Base-by-base conservation (phyloP, 2,329 filamentous ascomycete genomes). In the Phialemoniopsis sp. region DNA sequence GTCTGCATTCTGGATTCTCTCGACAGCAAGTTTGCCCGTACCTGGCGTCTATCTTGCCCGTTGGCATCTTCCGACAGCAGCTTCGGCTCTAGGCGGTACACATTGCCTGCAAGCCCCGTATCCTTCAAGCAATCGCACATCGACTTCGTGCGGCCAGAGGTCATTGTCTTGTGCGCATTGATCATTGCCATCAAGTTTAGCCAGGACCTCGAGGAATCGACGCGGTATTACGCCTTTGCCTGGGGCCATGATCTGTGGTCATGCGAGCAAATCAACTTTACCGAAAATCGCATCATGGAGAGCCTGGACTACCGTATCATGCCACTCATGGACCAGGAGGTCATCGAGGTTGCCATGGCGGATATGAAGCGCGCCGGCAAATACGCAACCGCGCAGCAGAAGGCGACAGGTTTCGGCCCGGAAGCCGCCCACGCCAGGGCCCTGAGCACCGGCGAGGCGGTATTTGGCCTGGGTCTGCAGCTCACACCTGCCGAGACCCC, bases 1-100 rank as follows among this genome's bases (percentile, higher is more conserved):
- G 78, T 81, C 30, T 82, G 78, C 64, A 77, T 85, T 36, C 69
- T 85, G 48, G 81, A 85, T 54, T 80, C 78, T 31, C 67, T 85
- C 45, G 73, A 76, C 58, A 70, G 72, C 35, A 76, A 73, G 43
- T 85, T 85, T 55, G 76, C 79, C 34, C 70, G 77, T 28, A 70
- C 64, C 41, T 85, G 80, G 80, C 74, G 81, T 16, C 64, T 76
- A 40, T 68, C 70, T 3, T 81, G 76, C 48, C 79, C 80, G 1
- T 60, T 80, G 14, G 51, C 53, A 17, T 46, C 56, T 40, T 19
- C 40, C 36, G 39, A 12, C 21, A 4, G 21, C 8, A 30, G 34
- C 34, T 42, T 58, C 19, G 31, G 53, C 14, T 58, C 47, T 42
- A 72, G 71, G 52, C 65, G 69, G 35, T 73, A 77, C 54, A 76